Evolutionary conservation across 2,329 filamentous ascomycete genomes (phyloP).

Genomic region (Aspergillus aculeatus): DNA sequence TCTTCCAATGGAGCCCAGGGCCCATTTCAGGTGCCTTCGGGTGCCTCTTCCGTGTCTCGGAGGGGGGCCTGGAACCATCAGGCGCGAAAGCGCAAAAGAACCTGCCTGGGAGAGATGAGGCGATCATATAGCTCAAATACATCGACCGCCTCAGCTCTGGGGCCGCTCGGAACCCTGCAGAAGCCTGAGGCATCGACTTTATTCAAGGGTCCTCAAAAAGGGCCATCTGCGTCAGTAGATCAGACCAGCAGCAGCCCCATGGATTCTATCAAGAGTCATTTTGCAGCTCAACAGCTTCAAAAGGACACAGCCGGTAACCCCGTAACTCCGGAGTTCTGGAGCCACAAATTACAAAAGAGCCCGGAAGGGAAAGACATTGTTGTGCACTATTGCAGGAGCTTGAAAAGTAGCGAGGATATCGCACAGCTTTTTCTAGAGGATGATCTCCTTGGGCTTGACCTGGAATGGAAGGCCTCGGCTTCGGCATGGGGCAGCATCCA

Average conservation of each 20-base stretch:
- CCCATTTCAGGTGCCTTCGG: neutral
- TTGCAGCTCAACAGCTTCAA: neutral
- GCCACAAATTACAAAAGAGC: conserved; percentile 46
- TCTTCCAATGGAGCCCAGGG: neutral
- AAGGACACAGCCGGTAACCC: neutral
- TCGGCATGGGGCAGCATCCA: conserved; percentile 53
- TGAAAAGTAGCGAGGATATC: conserved; percentile 65
- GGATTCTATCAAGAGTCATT: no score
- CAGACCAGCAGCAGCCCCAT: neutral
- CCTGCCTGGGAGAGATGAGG: neutral
- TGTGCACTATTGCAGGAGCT: conserved; percentile 75
- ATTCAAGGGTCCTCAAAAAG: neutral
- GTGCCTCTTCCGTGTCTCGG: neutral
- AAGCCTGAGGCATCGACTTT: neutral
- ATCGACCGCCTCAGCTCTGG: neutral
- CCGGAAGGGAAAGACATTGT: conserved; percentile 55
- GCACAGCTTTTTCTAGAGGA: conserved; percentile 66
- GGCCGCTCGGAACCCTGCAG: neutral
- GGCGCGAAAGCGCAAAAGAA: neutral
- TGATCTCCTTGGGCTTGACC: conserved; percentile 77
- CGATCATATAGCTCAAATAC: conserved; percentile 3
- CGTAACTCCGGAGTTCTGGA: conserved; percentile 30
- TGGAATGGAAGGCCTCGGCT: conserved; percentile 72
- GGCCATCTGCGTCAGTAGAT: neutral
- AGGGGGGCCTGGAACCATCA: neutral